A percentile compares a stretch with the other conserved stretches of the same genome.
Evolutionary conservation across 805 yeast genomes (phyloP).

Genomic region (Teunomyces atbi): DNA sequence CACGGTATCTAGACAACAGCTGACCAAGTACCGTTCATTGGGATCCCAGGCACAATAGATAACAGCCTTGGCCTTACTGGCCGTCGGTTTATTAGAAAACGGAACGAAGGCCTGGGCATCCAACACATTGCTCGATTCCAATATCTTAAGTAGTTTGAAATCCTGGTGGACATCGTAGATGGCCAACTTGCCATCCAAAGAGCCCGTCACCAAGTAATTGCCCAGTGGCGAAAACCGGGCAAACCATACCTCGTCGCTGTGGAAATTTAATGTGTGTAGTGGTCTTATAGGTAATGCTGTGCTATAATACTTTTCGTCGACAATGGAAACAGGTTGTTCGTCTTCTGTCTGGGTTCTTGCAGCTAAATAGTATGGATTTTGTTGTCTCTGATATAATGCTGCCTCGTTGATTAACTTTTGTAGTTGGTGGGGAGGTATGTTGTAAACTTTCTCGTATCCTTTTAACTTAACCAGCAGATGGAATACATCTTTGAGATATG

Average conservation of each 20-base stretch:
- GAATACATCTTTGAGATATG: conserved; percentile 6
- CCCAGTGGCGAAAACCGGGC: conserved; percentile 78
- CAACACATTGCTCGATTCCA: conserved; percentile 22
- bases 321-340: neutral
- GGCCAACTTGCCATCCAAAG: conserved; percentile 61
- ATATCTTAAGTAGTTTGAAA: conserved; percentile 29
- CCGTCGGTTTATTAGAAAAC: conserved; percentile 23
- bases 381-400: conserved; percentile 19
- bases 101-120: conserved; percentile 28
- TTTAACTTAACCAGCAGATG: neutral
- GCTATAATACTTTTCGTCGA: conserved; percentile 9
- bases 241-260: conserved; percentile 81
- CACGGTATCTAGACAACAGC: conserved; percentile 70
- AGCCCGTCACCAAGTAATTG: conserved; percentile 69
- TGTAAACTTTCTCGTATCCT: conserved; percentile 8
- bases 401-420: conserved; percentile 23
- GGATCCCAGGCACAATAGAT: conserved; percentile 76
- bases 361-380: conserved; percentile 28
- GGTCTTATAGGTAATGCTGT: conserved; percentile 46
- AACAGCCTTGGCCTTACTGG: conserved; percentile 45
- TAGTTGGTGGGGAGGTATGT: conserved; percentile 22
- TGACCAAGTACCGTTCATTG: conserved; percentile 61
- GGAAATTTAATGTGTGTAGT: conserved; percentile 45
- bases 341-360: conserved; percentile 17
- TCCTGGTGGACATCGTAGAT: conserved; percentile 61